Conservation (phyloP, 2,329 filamentous ascomycete genomes). For the Furcasterigmium sp. region DNA sequence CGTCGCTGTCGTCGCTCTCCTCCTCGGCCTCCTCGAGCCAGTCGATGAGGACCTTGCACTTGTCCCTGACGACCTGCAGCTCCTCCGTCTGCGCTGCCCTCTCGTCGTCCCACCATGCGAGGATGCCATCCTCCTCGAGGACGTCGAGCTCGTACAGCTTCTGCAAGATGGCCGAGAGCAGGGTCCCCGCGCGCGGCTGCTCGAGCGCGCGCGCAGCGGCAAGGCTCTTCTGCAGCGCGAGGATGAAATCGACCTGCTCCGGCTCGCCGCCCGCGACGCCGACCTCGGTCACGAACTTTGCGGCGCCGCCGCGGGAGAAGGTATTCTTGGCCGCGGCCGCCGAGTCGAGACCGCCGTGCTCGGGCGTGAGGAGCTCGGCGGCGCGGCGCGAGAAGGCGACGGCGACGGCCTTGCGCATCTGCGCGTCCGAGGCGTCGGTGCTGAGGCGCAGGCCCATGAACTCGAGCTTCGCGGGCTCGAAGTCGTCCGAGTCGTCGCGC, state of each 20-base stretch:
- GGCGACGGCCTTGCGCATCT: slow-evolving; percentile 82
- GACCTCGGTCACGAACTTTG: slow-evolving; percentile 53
- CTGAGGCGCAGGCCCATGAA: slow-evolving; percentile 90
- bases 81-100: slow-evolving; percentile 35
- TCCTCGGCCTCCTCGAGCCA: slow-evolving; percentile 75
- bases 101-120: slow-evolving; percentile 82
- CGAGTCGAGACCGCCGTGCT: slow-evolving; percentile 49
- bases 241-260: slow-evolving; percentile 81
- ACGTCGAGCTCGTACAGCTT: slow-evolving; percentile 81
- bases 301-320: slow-evolving; percentile 50
- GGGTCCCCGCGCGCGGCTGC: slow-evolving; percentile 42
- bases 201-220: slow-evolving; percentile 57
- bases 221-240: slow-evolving; percentile 78
- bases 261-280: slow-evolving; percentile 59
- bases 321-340: slow-evolving; percentile 59
- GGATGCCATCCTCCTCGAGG: slow-evolving; percentile 81
- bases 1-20: slow-evolving; percentile 38
- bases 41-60: slow-evolving; percentile 75
- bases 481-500: slow-evolving; percentile 68
- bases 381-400: slow-evolving; percentile 80
- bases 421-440: slow-evolving; percentile 82
- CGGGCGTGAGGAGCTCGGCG: slow-evolving; percentile 56
- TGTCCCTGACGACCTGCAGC: slow-evolving; percentile 65
- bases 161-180: slow-evolving; percentile 76
- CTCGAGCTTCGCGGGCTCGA: slow-evolving; percentile 79